Evolutionary conservation across 2,329 filamentous ascomycete genomes (phyloP), one percentile per base, ranked within the genome.

Genomic region (Samsoniella hepiali): DNA sequence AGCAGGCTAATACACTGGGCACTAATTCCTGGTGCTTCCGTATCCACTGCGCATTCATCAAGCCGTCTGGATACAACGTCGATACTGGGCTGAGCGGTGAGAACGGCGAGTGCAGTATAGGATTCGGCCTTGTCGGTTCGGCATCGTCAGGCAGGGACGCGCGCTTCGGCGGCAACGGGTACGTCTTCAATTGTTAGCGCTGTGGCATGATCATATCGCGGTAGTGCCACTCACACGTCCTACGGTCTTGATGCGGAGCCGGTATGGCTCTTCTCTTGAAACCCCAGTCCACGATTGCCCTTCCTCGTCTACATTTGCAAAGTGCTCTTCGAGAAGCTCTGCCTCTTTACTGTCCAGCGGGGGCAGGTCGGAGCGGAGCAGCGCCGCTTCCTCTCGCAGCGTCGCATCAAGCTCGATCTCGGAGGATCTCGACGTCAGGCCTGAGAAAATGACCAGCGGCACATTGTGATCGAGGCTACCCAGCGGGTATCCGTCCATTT

Each of bases 31-130:
- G 93, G 73, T 98, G 94, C 74, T 98, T 99, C 65, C 86, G 85
- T 62, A 96, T 81, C 94, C 94, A 99, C 65, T 85, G 77, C 27
- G 88, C 83, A 65, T 93, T 87, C 73, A 97, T 87, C 64, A 97
- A 80, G 5, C 94, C 95, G 76, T 98, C 95, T 8, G 94, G 93
- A 72, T 95, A 98, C 3, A 96, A 83, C 2, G 87, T 81, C 8
- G 94, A 97, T 8, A 84, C 84, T 3, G 93, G 93, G 45, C 91
- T 95, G 36, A 98, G 82, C 1, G 94, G 95, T 2, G 95, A 98
- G 68, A 97, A 87, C 1, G 93, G 91, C 13, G 95, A 98, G 75
- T 98, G 94, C 5, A 97, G 79, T n/a, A 87, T 79, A 64, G 82
- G 78, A 22, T 81, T 76, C 31, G 79, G 74, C 44, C 77, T 74